Evolutionary conservation across 1,284 basidiomycete species (phyloP), one percentile per base, ranked within the genome.

Genomic region (Fistulina hepatica): DNA sequence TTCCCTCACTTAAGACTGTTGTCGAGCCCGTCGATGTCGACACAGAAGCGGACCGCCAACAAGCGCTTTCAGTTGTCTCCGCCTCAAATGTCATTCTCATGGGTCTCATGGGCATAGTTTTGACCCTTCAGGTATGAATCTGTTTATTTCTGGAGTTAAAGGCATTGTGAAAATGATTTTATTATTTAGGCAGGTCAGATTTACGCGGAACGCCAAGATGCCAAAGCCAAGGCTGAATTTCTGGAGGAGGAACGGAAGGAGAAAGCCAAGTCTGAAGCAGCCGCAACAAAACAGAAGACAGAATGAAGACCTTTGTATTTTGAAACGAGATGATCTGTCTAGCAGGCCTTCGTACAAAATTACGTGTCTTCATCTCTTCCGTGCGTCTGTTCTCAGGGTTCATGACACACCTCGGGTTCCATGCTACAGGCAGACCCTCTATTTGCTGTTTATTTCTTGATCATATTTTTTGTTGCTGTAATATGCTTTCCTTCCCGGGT

Each of bases 71-170:
- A 42, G 67, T 93, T 5, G 65, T 92, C 19, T 75, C 81, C 16
- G 90, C 89, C 11, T 88, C 78, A 8, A 92, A 93, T 53, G 73
- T 84, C 32, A 81, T 94, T 43, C 78, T 86, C 41, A 76, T 81
- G 36, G 63, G 76, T 9, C 65, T 75, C 34, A 63, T 88, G 12
- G 68, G 68, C 17, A 69, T 66, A n/a, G 68, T 88, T 40, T 63
- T 88, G 15, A 52, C 61, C 35, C 63, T 88, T 36, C 83, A 88
- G 75, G 83, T 83, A 12, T 25, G 23, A 21, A 15, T 7, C 28
- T 21, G 26, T 34, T 49, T 38, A 34, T 33, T 30, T 44, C 13
- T 35, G 30, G 37, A 37, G 35, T 34, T 44, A 31, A 39, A 23
- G 44, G 33, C 28, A 39, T 22, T 31, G 24, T 48, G 23, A 37